These are phyloP conservation scores for Cyclotella atomus DNA, from an alignment of 108 stramenopile genomes.

Conservation along the genomic window DNA sequence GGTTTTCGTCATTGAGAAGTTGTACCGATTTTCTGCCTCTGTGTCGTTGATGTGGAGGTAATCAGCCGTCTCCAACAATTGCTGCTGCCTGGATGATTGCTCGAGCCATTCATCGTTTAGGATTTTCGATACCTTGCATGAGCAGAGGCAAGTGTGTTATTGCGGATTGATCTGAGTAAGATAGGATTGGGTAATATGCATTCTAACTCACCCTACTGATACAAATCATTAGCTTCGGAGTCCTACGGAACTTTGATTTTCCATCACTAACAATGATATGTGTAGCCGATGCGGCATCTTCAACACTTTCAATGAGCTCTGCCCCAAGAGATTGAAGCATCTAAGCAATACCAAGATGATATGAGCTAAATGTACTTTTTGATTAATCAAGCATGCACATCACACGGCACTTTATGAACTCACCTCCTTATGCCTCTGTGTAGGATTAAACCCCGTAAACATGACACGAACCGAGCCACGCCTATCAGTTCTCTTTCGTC, in stretches of 20 bases:
- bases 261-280: conserved; percentile 66
- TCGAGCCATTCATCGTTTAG: conserved; percentile 54
- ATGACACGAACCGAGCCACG: conserved; percentile 34
- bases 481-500: conserved; percentile 30
- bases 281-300: conserved; percentile 59
- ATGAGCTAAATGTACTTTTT: background rate
- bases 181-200: background rate
- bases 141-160: no score
- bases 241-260: conserved; percentile 47
- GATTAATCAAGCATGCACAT: background rate
- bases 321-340: conserved; percentile 67
- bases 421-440: conserved; percentile 36
- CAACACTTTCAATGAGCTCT: conserved; percentile 53
- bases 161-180: background rate
- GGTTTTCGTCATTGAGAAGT: conserved; percentile 44
- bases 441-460: conserved; percentile 48
- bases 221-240: conserved; percentile 76
- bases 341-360: conserved; percentile 13
- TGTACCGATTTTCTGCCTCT: conserved; percentile 44
- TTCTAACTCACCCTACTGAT: conserved; percentile 15
- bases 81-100: conserved; percentile 33
- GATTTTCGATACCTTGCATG: conserved; percentile 53
- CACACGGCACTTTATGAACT: background rate
- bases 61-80: conserved; percentile 29
- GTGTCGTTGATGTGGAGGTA: conserved; percentile 42